These are phyloP conservation scores for Botryotinia narcissicola DNA, from an alignment of 2,329 filamentous ascomycete genomes.

Conservation along the genomic window DNA sequence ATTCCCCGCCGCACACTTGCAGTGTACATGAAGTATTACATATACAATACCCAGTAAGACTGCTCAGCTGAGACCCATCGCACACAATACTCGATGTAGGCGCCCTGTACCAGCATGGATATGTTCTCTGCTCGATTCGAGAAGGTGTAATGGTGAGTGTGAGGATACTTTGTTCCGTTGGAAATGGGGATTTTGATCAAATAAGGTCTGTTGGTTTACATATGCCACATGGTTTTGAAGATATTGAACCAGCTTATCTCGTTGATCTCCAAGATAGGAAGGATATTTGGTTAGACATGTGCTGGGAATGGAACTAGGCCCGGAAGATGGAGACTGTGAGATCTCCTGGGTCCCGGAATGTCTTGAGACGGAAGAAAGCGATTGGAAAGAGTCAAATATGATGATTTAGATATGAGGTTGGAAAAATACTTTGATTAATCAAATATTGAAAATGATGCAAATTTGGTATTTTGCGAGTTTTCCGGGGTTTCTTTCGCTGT, in stretches of 20 bases:
- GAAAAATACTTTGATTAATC: background rate
- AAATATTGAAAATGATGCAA: background rate
- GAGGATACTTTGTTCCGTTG: background rate
- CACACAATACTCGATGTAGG: background rate
- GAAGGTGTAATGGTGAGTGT: background rate
- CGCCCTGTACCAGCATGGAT: slow-evolving; percentile 14
- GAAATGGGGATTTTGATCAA: slow-evolving; percentile 5
- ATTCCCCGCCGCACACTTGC: slow-evolving; percentile 1
- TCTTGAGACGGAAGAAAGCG: background rate
- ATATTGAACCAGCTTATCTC: slow-evolving; percentile 4
- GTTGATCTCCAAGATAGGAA: slow-evolving; percentile 19
- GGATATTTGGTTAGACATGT: slow-evolving; percentile 6
- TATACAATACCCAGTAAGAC: background rate
- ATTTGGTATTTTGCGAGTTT: background rate
- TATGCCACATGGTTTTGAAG: slow-evolving; percentile 15
- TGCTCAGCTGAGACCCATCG: background rate
- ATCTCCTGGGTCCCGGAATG: background rate
- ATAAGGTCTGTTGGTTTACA: background rate
- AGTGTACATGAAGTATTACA: background rate
- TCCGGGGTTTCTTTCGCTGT: background rate
- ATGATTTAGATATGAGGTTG: background rate
- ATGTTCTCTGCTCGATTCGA: background rate
- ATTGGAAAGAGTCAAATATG: background rate
- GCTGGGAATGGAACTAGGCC: background rate
- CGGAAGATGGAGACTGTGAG: background rate